phyloP scores from a whole-genome alignment of 2,329 filamentous ascomycete species.

The Xylaria sp. region DNA sequence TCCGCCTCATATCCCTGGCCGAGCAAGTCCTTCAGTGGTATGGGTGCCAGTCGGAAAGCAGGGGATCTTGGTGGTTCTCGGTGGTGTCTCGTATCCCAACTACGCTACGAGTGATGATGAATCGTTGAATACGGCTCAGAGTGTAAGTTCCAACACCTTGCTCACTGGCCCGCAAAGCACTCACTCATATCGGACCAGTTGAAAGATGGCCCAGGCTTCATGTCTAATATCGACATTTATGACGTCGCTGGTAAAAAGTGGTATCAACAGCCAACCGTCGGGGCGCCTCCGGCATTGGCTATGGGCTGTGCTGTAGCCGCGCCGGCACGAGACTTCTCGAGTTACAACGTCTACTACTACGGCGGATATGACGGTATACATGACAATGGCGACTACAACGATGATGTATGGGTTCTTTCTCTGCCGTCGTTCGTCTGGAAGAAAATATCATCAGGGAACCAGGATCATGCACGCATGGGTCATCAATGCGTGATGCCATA shows the following conservation, averaged over 20 bases:
- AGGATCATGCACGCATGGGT: slow-evolving; percentile 57
- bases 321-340: slow-evolving; percentile 64
- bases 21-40: slow-evolving; percentile 60
- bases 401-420: slow-evolving; percentile 77
- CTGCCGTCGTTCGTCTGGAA: slow-evolving; percentile 80
- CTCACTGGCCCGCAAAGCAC: background rate
- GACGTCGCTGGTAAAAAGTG: slow-evolving; percentile 65
- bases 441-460: slow-evolving; percentile 39
- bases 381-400: slow-evolving; percentile 37
- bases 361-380: slow-evolving; percentile 63
- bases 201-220: slow-evolving; percentile 64
- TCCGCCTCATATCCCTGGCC: slow-evolving; percentile 43
- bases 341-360: slow-evolving; percentile 80
- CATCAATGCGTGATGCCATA: slow-evolving; percentile 72
- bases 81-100: slow-evolving; percentile 62
- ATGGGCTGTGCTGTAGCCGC: slow-evolving; percentile 70
- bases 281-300: slow-evolving; percentile 51
- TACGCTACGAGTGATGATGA: slow-evolving; percentile 32
- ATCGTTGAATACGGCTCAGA: slow-evolving; percentile 35
- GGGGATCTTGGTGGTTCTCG: slow-evolving; percentile 71
- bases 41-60: slow-evolving; percentile 74
- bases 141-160: slow-evolving; percentile 32
- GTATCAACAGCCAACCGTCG: slow-evolving; percentile 62
- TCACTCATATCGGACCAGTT: slow-evolving; percentile 39
- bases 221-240: slow-evolving; percentile 67